phyloP scores from a whole-genome alignment of 1,284 basidiomycete genomes.

The Lentinula novae-zelandiae region DNA sequence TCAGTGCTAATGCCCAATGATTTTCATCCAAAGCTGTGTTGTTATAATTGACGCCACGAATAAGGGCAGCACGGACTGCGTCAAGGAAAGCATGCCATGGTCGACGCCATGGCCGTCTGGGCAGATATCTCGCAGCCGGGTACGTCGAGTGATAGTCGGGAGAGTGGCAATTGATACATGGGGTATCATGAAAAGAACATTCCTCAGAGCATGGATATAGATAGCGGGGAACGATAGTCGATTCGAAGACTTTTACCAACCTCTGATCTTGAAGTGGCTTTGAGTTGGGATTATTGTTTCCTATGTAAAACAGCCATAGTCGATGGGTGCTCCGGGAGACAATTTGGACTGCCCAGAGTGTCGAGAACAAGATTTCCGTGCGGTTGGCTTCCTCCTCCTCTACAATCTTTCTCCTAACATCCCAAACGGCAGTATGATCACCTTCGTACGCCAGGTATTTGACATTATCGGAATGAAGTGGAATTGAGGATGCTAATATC shows the following conservation, averaged over 20 bases:
- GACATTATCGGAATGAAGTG: neutral
- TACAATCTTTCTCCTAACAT: neutral
- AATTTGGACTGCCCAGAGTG: neutral
- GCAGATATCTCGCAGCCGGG: slow-evolving; percentile 24
- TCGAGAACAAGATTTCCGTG: neutral
- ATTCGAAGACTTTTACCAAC: neutral
- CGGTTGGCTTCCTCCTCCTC: neutral
- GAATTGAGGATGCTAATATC: neutral
- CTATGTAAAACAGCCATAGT: slow-evolving; percentile 1
- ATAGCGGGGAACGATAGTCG: neutral
- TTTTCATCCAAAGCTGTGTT: neutral
- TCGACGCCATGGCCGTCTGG: slow-evolving; percentile 40
- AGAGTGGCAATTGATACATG: slow-evolving; percentile 38
- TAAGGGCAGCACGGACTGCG: slow-evolving; percentile 29
- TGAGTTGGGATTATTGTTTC: neutral
- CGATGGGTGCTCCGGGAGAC: neutral
- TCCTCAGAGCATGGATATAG: slow-evolving; percentile 47
- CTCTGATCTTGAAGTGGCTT: neutral
- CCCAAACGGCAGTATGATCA: neutral
- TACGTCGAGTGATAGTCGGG: slow-evolving; percentile 20
- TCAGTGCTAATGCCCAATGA: neutral
- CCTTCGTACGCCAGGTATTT: neutral
- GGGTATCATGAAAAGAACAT: slow-evolving; percentile 37
- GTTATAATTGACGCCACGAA: neutral
- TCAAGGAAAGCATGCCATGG: slow-evolving; percentile 43